phyloP scores from a whole-genome alignment of 345 rosid genomes.

The Balakata baccata region DNA sequence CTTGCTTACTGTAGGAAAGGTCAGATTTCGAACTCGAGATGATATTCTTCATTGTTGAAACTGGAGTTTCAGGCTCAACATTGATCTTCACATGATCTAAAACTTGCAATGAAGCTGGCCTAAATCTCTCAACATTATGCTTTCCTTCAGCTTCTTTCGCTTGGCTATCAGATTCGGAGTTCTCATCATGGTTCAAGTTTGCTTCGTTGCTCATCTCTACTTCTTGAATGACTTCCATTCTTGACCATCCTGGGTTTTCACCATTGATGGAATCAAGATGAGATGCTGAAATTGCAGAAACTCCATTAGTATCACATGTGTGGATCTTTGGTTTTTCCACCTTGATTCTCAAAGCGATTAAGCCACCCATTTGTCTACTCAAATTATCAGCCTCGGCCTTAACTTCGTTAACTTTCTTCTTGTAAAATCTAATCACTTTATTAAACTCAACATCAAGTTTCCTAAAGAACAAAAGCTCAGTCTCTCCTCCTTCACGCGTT shows the following conservation, averaged over 20 bases:
- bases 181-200: not conserved
- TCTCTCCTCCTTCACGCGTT: constrained; percentile 53
- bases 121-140: constrained; percentile 1
- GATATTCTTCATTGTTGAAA: constrained; percentile 35
- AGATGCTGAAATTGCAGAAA: constrained; percentile 10
- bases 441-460: constrained; percentile 69
- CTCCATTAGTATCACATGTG: constrained; percentile 13
- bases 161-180: constrained; percentile 8
- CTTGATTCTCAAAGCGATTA: constrained; percentile 68
- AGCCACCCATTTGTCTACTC: constrained; percentile 68
- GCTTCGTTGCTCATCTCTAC: constrained; percentile 9
- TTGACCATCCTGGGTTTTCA: constrained; percentile 11
- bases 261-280: too few relatives aligned
- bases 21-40: constrained; percentile 29
- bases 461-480: constrained; percentile 51
- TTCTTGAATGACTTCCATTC: constrained; percentile 35
- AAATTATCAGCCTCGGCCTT: constrained; percentile 64
- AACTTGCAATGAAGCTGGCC: constrained; percentile 39
- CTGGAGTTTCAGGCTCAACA: constrained; percentile 42
- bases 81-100: constrained; percentile 48
- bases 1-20: constrained; percentile 34
- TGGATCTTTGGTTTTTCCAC: constrained; percentile 46
- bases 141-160: not conserved
- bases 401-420: constrained; percentile 45
- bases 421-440: constrained; percentile 54